Evolutionary conservation across 257 asterid species (phyloP).

Genomic region (Primulina tabacum): DNA sequence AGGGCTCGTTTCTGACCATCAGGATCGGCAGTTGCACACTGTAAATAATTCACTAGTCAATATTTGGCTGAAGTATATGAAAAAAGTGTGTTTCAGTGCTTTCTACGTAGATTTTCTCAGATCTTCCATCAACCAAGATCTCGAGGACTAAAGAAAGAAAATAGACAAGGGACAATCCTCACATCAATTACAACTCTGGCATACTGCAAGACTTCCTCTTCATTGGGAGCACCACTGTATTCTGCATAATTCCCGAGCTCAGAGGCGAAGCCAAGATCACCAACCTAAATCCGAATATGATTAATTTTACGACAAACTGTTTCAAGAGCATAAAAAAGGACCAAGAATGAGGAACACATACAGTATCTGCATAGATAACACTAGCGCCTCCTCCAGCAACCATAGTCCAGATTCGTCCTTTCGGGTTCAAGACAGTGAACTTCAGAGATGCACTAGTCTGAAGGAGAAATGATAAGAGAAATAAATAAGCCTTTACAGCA

Average conservation of each 20-base stretch:
- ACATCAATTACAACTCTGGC: slow-evolving; percentile 96
- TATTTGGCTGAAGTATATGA: not conserved
- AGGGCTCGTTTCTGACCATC: slow-evolving; percentile 89
- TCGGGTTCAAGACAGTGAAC: slow-evolving; percentile 92
- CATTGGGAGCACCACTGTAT: slow-evolving; percentile 96
- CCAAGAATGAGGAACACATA: slow-evolving; percentile 32
- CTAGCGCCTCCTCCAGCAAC: slow-evolving; percentile 99
- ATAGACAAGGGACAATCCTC: slow-evolving; percentile 27
- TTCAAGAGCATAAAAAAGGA: slow-evolving; percentile 11
- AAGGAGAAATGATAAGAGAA: slow-evolving; percentile 15
- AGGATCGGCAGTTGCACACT: slow-evolving; percentile 97
- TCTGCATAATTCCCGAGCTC: slow-evolving; percentile 98
- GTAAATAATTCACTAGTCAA: slow-evolving; percentile 20
- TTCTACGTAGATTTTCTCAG: not conserved
- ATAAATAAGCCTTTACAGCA: not conserved
- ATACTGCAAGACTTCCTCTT: slow-evolving; percentile 92
- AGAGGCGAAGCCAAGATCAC: slow-evolving; percentile 91
- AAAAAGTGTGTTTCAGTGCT: not conserved
- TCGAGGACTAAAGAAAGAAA: not conserved
- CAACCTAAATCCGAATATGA: slow-evolving; percentile 46
- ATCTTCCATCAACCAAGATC: not conserved
- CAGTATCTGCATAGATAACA: slow-evolving; percentile 92
- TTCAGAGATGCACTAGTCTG: slow-evolving; percentile 98
- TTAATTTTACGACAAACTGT: not conserved
- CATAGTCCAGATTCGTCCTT: slow-evolving; percentile 97